Conservation (phyloP, 176 grass and related monocot genomes). For the Juncus effusus region DNA sequence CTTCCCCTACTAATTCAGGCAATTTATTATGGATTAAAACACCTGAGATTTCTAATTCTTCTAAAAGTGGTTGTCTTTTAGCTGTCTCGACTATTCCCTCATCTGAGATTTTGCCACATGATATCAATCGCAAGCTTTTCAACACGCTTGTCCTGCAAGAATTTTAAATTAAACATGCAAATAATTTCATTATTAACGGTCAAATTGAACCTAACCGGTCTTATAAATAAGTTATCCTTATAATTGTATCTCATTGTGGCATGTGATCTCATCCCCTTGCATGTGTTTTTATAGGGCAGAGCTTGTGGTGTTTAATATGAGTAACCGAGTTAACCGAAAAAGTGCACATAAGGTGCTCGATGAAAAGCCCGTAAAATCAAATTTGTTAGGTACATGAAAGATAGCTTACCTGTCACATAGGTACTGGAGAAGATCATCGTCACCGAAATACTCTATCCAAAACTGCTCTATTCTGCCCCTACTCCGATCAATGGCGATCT, state of each 20-base stretch:
- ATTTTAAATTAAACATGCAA: no score
- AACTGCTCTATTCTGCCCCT: slow-evolving; percentile 23
- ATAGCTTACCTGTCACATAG: slow-evolving; percentile 18
- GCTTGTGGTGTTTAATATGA: no score
- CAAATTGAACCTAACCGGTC: no score
- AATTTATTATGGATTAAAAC: neutral
- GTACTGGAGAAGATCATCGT: neutral
- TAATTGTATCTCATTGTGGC: no score
- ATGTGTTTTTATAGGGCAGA: no score
- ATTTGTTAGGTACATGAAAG: neutral
- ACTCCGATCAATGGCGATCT: slow-evolving; percentile 11
- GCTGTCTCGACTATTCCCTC: neutral
- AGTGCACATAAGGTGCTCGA: no score
- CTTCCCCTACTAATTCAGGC: slow-evolving; percentile 1
- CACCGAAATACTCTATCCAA: neutral
- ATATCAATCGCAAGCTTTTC: slow-evolving; percentile 30
- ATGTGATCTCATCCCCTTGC: no score
- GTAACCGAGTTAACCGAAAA: no score
- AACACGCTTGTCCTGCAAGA: slow-evolving; percentile 15
- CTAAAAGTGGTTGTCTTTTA: slow-evolving; percentile 23
- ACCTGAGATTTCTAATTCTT: slow-evolving; percentile 29
- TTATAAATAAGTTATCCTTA: no score
- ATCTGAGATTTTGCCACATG: neutral
- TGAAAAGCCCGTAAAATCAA: no score
- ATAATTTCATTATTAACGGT: no score